These are phyloP conservation scores for Phytophthora agathidicida DNA, from an alignment of 352 stramenopile genomes.

Conservation along the genomic window DNA sequence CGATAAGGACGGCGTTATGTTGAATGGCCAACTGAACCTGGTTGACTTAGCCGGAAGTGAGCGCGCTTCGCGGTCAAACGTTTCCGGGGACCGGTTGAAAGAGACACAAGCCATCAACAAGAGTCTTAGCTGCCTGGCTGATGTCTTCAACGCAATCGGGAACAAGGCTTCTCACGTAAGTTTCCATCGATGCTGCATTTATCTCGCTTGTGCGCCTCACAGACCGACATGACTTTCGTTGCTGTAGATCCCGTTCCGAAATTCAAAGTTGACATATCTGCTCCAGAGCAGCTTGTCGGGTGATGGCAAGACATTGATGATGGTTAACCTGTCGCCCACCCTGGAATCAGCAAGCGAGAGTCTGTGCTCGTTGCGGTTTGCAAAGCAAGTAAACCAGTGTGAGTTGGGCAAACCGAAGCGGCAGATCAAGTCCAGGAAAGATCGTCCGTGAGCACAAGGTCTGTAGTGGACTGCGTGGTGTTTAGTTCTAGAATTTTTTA, in stretches of 20 bases:
- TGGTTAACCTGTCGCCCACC: slow-evolving; percentile 98
- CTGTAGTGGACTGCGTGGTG: not conserved
- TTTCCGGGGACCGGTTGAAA: slow-evolving; percentile 93
- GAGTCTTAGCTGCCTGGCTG: slow-evolving; percentile 97
- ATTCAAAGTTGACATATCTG: slow-evolving; percentile 99
- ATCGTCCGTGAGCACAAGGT: slow-evolving; percentile 27
- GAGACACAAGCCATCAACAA: slow-evolving; percentile 99
- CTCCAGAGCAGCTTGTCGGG: slow-evolving; percentile 97
- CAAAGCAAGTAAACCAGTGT: slow-evolving; percentile 96
- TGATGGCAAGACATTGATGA: slow-evolving; percentile 99
- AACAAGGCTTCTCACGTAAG: slow-evolving; percentile 95
- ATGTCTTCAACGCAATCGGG: slow-evolving; percentile 97
- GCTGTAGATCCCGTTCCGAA: slow-evolving; percentile 94
- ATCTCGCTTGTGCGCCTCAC: not conserved
- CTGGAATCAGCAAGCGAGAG: slow-evolving; percentile 95
- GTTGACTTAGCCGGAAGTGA: slow-evolving; percentile 86
- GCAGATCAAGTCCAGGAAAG: slow-evolving; percentile 84
- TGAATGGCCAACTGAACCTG: slow-evolving; percentile 78
- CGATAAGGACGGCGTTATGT: slow-evolving; percentile 64
- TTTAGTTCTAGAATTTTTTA: slow-evolving; percentile 13
- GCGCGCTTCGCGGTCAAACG: slow-evolving; percentile 83
- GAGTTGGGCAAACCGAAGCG: slow-evolving; percentile 96
- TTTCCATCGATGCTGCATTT: slow-evolving; percentile 15
- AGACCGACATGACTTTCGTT: not conserved
- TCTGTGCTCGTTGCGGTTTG: slow-evolving; percentile 98